A percentile compares a stretch with the other conserved stretches of the same genome.
phyloP scores from a whole-genome alignment of 73 alveolate genomes.

The Stentor coeruleus region DNA sequence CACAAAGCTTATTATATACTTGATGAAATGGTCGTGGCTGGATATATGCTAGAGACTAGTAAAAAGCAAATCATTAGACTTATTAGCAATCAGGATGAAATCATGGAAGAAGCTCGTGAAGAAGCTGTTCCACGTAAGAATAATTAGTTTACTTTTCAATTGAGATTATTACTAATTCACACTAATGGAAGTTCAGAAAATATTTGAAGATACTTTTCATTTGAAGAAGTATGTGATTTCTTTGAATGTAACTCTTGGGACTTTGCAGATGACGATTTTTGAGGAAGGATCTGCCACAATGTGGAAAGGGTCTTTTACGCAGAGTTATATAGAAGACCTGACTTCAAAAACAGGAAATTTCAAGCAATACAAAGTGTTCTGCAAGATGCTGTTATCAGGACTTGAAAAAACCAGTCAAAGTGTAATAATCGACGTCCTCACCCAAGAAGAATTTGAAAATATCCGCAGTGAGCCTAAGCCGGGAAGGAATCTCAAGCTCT shows the following conservation, averaged over 20 bases:
- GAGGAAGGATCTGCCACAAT: not conserved
- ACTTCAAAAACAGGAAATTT: constrained; percentile 65
- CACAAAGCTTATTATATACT: constrained; percentile 93
- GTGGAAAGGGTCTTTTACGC: constrained; percentile 54
- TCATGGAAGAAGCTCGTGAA: constrained; percentile 2
- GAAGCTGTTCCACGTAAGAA: not conserved
- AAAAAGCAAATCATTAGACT: constrained; percentile 43
- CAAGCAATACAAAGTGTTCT: constrained; percentile 47
- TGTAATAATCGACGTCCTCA: constrained; percentile 54
- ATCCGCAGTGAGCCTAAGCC: constrained; percentile 6
- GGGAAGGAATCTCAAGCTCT: constrained; percentile 31
- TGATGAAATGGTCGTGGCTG: constrained; percentile 93
- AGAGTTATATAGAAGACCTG: constrained; percentile 58
- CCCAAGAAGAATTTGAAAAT: constrained; percentile 55
- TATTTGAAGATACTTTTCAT: not conserved
- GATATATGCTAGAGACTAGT: constrained; percentile 87
- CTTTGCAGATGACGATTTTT: not conserved
- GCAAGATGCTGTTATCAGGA: constrained; percentile 59
- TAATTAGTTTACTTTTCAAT: not conserved
- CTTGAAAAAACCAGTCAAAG: constrained; percentile 37
- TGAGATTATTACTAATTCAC: too few relatives aligned
- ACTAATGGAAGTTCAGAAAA: not conserved
- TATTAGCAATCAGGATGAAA: constrained; percentile 37
- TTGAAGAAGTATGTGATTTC: not conserved
- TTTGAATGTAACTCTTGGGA: not conserved